Evolutionary conservation across 495 filamentous ascomycete species (phyloP).

Genomic region (Neurospora cerealis): DNA sequence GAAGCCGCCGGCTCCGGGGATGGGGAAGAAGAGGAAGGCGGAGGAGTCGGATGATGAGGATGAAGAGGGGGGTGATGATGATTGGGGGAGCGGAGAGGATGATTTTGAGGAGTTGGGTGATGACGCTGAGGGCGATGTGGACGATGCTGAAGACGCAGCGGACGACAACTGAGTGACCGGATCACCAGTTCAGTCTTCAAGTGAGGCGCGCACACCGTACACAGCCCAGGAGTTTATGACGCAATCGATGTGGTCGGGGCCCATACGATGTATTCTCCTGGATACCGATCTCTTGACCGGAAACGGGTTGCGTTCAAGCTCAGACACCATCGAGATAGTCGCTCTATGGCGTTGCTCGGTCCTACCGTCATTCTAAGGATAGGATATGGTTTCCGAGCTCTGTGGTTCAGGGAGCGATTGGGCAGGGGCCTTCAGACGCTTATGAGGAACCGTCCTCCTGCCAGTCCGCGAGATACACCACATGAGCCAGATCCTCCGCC

Average conservation of each 20-base stretch:
- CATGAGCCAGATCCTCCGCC: neutral
- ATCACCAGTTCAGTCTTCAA: neutral
- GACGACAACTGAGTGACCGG: neutral
- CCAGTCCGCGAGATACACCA: neutral
- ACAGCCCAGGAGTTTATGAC: neutral
- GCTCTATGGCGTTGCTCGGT: neutral
- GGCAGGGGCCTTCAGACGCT: neutral
- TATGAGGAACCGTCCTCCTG: neutral
- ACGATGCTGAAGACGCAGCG: slow-evolving; percentile 1
- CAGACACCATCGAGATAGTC: neutral
- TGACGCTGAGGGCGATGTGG: slow-evolving; percentile 3
- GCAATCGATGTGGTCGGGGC: neutral
- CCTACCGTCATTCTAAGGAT: neutral
- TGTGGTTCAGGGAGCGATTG: neutral
- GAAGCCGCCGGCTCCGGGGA: slow-evolving; percentile 8
- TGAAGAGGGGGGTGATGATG: slow-evolving; percentile 20
- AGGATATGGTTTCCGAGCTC: neutral
- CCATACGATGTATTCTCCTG: neutral
- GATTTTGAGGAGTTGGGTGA: neutral
- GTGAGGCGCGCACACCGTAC: neutral
- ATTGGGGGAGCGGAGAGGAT: slow-evolving; percentile 5
- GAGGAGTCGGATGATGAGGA: slow-evolving; percentile 35
- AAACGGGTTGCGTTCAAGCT: neutral
- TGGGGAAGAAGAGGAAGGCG: slow-evolving; percentile 32
- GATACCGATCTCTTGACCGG: neutral